These are phyloP conservation scores for Neurospora crassa DNA, from an alignment of 2,329 filamentous ascomycete species.

Conservation along the genomic window DNA sequence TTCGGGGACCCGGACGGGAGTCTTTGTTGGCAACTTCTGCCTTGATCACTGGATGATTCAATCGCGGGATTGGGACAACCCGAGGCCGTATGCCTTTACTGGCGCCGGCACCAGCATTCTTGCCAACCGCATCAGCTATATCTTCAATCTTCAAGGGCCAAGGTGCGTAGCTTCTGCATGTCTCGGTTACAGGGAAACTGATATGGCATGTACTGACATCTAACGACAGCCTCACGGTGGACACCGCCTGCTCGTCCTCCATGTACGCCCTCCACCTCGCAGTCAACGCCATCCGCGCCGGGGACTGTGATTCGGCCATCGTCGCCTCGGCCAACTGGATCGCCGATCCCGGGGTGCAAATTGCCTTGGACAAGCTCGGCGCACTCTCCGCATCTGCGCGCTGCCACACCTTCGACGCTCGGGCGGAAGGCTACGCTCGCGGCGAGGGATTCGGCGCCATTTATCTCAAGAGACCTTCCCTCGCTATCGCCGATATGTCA, in stretches of 20 bases:
- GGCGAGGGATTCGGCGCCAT: conserved; percentile 11
- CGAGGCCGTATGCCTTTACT: conserved; percentile 22
- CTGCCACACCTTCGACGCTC: conserved; percentile 22
- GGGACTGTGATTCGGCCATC: conserved; percentile 24
- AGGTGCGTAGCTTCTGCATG: conserved; percentile 13
- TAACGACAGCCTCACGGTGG: conserved; percentile 9
- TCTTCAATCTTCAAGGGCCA: conserved; percentile 28
- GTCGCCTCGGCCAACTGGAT: conserved; percentile 15
- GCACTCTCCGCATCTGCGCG: conserved; percentile 24
- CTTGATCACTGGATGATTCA: conserved; percentile 20
- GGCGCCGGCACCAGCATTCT: conserved; percentile 25
- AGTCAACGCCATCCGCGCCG: conserved; percentile 16
- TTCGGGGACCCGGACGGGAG: conserved; percentile 20
- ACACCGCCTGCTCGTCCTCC: conserved; percentile 29
- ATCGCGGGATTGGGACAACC: conserved; percentile 18
- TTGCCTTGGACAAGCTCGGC: conserved; percentile 11
- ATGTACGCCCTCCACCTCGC: conserved; percentile 25
- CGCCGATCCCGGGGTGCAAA: neutral
- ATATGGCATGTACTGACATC: too few relatives aligned
- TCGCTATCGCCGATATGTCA: conserved; percentile 19
- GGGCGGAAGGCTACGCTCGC: conserved; percentile 19
- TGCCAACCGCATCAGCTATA: conserved; percentile 27
- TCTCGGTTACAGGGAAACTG: too few relatives aligned
- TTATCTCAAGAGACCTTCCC: conserved; percentile 15
- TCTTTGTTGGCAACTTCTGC: conserved; percentile 21